Evolutionary conservation across 768 basidiomycete genomes (phyloP).

Genomic region (Lactarius evosmus): DNA sequence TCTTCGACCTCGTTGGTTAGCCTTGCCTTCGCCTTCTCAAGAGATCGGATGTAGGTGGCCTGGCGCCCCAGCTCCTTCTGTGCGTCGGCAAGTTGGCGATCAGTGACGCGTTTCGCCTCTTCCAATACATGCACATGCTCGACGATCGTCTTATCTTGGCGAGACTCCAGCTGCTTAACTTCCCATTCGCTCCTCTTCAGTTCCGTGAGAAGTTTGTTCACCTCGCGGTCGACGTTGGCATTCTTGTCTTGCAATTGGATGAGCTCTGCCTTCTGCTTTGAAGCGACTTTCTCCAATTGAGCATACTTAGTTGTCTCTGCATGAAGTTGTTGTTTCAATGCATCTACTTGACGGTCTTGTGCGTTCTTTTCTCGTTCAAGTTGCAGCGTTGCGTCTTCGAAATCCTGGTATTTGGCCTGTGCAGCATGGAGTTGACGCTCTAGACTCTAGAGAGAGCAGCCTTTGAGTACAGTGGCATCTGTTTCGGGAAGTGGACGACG

Average conservation of each 20-base stretch:
- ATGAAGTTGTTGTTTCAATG: constrained; percentile 67
- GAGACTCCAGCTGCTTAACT: constrained; percentile 77
- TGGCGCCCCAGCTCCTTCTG: constrained; percentile 75
- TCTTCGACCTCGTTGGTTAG: constrained; percentile 83
- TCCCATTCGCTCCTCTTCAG: constrained; percentile 83
- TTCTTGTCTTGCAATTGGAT: constrained; percentile 63
- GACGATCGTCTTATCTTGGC: constrained; percentile 96
- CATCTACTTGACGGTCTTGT: constrained; percentile 69
- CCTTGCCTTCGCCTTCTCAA: constrained; percentile 76
- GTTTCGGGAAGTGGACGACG: constrained; percentile 23
- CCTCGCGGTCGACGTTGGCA: constrained; percentile 70
- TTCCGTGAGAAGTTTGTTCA: constrained; percentile 77
- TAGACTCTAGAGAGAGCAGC: constrained; percentile 47
- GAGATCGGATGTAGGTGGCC: constrained; percentile 72
- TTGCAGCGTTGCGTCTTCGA: constrained; percentile 84
- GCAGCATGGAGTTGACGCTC: constrained; percentile 73
- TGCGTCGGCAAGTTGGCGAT: constrained; percentile 82
- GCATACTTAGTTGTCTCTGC: constrained; percentile 67
- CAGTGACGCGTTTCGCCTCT: constrained; percentile 92
- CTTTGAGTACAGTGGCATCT: constrained; percentile 11
- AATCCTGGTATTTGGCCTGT: constrained; percentile 74
- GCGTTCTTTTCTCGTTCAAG: constrained; percentile 79
- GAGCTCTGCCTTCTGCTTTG: constrained; percentile 67
- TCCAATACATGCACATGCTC: constrained; percentile 97
- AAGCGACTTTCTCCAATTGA: constrained; percentile 65